These are phyloP conservation scores for Neonothopanus nambi DNA, from an alignment of 1,284 basidiomycete genomes.

Conservation along the genomic window DNA sequence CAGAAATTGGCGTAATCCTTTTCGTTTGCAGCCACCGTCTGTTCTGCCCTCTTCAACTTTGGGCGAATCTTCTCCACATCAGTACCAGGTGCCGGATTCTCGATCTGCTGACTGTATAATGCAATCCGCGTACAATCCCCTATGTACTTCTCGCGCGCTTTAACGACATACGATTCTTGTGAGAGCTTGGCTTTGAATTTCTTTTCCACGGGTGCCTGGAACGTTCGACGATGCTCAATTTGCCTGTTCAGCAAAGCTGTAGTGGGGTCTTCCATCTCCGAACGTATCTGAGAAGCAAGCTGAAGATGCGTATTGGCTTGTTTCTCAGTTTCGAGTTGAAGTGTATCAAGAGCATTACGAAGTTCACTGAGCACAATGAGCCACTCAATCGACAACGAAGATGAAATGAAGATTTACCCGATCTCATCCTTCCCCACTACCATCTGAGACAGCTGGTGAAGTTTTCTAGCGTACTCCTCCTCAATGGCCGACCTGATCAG, in stretches of 20 bases:
- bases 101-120: conserved; percentile 71
- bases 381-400: neutral
- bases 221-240: conserved; percentile 48
- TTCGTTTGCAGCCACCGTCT: conserved; percentile 88
- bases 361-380: conserved; percentile 45
- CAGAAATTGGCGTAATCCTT: conserved; percentile 91
- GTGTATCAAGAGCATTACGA: conserved; percentile 54
- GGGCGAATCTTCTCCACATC: conserved; percentile 89
- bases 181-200: conserved; percentile 62
- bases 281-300: conserved; percentile 55
- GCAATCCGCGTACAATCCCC: conserved; percentile 76
- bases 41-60: conserved; percentile 88
- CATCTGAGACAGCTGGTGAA: conserved; percentile 62
- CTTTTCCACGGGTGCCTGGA: conserved; percentile 62
- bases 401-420: conserved; percentile 41
- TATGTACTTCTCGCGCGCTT: conserved; percentile 76
- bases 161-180: conserved; percentile 62
- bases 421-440: conserved; percentile 70
- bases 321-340: conserved; percentile 63
- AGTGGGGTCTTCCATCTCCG: conserved; percentile 58
- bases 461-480: conserved; percentile 74
- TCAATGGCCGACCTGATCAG: conserved; percentile 57
- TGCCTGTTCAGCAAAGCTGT: conserved; percentile 51
- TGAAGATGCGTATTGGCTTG: conserved; percentile 54
- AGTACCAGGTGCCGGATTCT: conserved; percentile 62